A percentile compares a stretch with the other conserved stretches of the same genome.
Conservation (phyloP, 192 early-diverging fungal species). For the Spinellus fusiger region DNA sequence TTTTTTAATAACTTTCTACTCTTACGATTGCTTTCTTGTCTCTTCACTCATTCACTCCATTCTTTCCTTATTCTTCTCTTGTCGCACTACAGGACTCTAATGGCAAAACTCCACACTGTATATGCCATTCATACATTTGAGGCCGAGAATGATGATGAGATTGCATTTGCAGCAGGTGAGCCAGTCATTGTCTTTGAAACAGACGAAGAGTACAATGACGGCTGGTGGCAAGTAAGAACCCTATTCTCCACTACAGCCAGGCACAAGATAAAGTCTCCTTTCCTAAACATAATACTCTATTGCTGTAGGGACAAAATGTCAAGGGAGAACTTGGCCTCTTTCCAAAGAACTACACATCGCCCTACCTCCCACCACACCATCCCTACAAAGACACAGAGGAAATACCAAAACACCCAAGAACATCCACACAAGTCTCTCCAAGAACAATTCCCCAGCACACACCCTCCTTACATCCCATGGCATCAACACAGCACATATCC, state of each 20-base stretch:
- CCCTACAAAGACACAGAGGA: background rate
- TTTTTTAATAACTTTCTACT: background rate
- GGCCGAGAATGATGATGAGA: conserved; percentile 64
- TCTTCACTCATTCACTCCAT: too few relatives aligned
- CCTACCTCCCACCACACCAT: background rate
- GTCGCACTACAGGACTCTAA: background rate
- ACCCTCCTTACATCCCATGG: background rate
- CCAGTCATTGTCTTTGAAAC: conserved; percentile 63
- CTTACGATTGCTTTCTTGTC: background rate
- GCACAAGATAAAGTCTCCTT: too few relatives aligned
- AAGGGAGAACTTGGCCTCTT: conserved; percentile 64
- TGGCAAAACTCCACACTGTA: conserved; percentile 28
- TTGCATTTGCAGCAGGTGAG: conserved; percentile 58
- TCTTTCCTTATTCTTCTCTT: background rate
- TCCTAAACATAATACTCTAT: background rate
- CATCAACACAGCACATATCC: background rate
- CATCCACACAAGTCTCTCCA: background rate
- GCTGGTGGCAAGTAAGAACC: conserved; percentile 68
- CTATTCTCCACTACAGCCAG: conserved; percentile 32
- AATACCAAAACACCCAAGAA: background rate
- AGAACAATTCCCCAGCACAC: background rate
- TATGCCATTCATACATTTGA: conserved; percentile 52
- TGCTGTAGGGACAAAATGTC: conserved; percentile 53
- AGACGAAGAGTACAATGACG: conserved; percentile 65
- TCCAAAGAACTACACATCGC: conserved; percentile 60